phyloP scores from a whole-genome alignment of 2,329 filamentous ascomycete genomes.

The Aspergillus ibericus region DNA sequence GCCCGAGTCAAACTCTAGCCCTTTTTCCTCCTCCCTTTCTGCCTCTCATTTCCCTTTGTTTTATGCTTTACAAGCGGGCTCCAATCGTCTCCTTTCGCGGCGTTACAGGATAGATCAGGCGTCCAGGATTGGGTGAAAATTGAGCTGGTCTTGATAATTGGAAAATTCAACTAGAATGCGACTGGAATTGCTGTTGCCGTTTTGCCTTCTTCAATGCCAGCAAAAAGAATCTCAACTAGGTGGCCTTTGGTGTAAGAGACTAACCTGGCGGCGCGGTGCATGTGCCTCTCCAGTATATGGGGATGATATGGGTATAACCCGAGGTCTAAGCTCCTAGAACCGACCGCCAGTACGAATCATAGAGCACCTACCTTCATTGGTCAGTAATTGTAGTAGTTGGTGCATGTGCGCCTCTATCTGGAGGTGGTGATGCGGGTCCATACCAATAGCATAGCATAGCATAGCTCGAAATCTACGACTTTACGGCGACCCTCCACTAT shows the following conservation, averaged over 20 bases:
- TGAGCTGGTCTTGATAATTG: neutral
- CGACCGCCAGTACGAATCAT: neutral
- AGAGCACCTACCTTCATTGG: neutral
- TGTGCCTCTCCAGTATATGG: too few relatives aligned
- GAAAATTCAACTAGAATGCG: neutral
- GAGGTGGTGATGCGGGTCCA: too few relatives aligned
- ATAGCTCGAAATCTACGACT: neutral
- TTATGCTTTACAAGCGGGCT: neutral
- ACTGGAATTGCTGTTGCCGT: neutral
- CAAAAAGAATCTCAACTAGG: neutral
- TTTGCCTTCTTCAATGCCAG: neutral
- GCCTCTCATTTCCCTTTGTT: neutral
- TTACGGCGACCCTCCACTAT: neutral
- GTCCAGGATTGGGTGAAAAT: neutral
- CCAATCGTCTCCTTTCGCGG: neutral
- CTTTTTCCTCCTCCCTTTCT: conserved; percentile 6
- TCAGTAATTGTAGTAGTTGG: too few relatives aligned
- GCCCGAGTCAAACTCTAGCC: conserved; percentile 56
- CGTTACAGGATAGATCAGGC: neutral
- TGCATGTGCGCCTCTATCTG: too few relatives aligned
- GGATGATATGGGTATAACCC: too few relatives aligned
- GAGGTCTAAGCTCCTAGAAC: neutral
- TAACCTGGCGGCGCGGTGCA: too few relatives aligned
- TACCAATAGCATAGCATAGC: too few relatives aligned
- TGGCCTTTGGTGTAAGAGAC: too few relatives aligned